A percentile compares a stretch with the other conserved stretches of the same genome.
Evolutionary conservation across 176 grass and related monocot species (phyloP).

Genomic region (Rhynchospora tenuis): DNA sequence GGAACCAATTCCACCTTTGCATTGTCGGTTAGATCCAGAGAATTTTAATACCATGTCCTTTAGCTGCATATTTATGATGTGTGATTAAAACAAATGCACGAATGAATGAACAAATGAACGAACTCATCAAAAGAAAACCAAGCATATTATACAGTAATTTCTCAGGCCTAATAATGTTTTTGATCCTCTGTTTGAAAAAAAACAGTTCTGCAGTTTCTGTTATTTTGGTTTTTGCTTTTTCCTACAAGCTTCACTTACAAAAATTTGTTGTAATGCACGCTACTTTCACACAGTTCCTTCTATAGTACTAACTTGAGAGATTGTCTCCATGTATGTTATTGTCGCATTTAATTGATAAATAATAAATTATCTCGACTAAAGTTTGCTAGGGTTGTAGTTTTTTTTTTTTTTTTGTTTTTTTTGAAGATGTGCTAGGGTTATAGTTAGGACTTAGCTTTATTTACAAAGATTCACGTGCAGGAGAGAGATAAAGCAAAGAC

Average conservation of each 20-base stretch:
- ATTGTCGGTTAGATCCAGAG: conserved; percentile 68
- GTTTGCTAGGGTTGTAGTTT: not conserved
- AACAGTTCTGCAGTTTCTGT: not conserved
- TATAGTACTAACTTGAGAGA: not conserved
- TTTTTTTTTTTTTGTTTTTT: too few species aligned
- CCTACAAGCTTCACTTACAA: not conserved
- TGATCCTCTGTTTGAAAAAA: not conserved
- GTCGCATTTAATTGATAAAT: not conserved
- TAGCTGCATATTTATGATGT: conserved; percentile 42
- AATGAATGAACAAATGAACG: not conserved
- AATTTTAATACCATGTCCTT: conserved; percentile 99
- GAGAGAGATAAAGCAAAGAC: conserved; percentile 7
- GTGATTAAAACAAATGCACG: not conserved
- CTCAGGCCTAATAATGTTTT: not conserved
- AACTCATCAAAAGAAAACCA: not conserved
- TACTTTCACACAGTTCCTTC: not conserved
- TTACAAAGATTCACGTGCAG: conserved; percentile 18
- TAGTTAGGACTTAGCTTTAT: conserved; percentile 1
- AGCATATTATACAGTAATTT: not conserved
- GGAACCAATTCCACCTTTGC: conserved; percentile 37
- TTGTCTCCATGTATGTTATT: not conserved
- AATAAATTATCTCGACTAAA: not conserved
- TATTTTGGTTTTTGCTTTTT: not conserved
- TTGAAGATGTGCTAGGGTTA: too few species aligned
- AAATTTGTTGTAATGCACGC: not conserved